Conservation (phyloP, 345 rosid species). For the Murraya koenigii region DNA sequence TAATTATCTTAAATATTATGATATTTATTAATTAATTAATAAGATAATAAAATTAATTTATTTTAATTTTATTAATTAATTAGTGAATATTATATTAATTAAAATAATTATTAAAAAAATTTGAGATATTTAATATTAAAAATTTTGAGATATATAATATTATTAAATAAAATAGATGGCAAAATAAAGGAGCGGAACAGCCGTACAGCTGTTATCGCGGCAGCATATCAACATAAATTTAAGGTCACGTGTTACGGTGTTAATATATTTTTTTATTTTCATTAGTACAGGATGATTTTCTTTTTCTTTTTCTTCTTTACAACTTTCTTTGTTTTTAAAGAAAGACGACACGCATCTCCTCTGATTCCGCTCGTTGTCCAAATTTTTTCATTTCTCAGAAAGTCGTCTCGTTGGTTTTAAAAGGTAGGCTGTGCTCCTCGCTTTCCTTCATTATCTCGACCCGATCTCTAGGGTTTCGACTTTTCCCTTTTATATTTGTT, state of each 20-base stretch:
- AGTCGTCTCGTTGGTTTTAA: not conserved
- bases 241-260: not conserved
- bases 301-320: too few species aligned
- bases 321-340: not conserved
- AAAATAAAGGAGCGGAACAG: not conserved
- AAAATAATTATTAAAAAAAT: too few species aligned
- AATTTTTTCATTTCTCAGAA: not conserved
- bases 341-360: not conserved
- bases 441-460: not conserved
- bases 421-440: not conserved
- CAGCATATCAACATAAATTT: not conserved
- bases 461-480: not conserved
- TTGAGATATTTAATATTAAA: too few species aligned
- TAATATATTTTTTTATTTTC: not conserved
- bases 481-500: not conserved
- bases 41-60: too few species aligned
- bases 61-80: too few species aligned
- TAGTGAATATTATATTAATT: too few species aligned
- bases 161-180: not conserved
- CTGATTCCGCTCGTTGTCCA: not conserved
- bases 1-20: too few species aligned
- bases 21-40: too few species aligned
- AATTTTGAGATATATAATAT: too few species aligned
- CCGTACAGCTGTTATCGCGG: not conserved
- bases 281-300: not conserved